Evolutionary conservation across 306 rosid species (phyloP).

Genomic region (Arachis hypogaea): DNA sequence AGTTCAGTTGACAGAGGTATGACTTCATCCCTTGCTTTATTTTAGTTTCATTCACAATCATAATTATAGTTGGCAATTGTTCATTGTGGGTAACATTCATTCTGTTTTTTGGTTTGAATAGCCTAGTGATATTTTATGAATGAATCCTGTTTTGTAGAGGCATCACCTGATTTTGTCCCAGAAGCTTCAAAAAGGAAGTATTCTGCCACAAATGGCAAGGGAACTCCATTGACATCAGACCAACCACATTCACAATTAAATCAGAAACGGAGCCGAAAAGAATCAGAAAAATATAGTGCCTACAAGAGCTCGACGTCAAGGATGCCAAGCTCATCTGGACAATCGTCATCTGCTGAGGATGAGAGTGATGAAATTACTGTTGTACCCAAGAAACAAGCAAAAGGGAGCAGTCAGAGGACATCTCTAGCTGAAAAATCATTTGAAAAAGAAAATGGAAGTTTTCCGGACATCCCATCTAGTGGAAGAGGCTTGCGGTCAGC

Average conservation of each 20-base stretch:
- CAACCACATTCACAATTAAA: conserved; percentile 34
- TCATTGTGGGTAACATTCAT: conserved; percentile 14
- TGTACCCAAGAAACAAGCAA: conserved; percentile 45
- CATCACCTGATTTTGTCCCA: conserved; percentile 54
- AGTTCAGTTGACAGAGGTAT: conserved; percentile 60
- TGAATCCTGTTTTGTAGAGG: conserved; percentile 49
- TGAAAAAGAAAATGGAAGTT: conserved; percentile 41
- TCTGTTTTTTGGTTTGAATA: not conserved
- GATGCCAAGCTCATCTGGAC: conserved; percentile 42
- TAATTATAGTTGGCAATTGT: not conserved
- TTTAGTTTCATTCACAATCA: conserved; percentile 12
- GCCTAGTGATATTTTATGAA: conserved; percentile 23
- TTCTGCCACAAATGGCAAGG: conserved; percentile 50
- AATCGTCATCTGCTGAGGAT: conserved; percentile 46
- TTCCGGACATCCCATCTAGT: conserved; percentile 41
- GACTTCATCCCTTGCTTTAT: conserved; percentile 29
- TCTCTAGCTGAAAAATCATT: conserved; percentile 35
- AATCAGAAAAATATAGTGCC: conserved; percentile 42
- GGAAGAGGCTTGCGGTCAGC: conserved; percentile 37
- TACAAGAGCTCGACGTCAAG: conserved; percentile 36
- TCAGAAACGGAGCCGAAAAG: conserved; percentile 45
- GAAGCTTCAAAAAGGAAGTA: conserved; percentile 48
- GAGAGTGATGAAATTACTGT: conserved; percentile 44
- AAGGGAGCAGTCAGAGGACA: conserved; percentile 38
- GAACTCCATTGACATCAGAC: conserved; percentile 36